These are phyloP conservation scores for Fraxinus excelsior DNA, from an alignment of 257 asterid species.

Conservation along the genomic window DNA sequence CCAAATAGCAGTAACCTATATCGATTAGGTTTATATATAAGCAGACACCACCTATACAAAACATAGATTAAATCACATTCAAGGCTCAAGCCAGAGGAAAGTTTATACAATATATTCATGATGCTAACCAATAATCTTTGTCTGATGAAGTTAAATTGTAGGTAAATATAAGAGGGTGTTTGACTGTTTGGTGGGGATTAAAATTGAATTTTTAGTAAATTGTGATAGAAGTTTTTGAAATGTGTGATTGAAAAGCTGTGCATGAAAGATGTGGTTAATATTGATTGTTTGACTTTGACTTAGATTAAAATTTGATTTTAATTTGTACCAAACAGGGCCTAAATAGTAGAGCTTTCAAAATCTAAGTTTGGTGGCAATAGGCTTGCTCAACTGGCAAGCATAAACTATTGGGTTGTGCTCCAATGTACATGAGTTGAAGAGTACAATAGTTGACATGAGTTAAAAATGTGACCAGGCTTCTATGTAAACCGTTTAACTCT, in stretches of 20 bases:
- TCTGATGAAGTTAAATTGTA: background rate
- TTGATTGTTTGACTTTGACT: too few relatives aligned
- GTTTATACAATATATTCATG: background rate
- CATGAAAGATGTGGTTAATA: too few relatives aligned
- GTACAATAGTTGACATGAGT: background rate
- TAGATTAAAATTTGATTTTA: too few relatives aligned
- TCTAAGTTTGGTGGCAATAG: constrained; percentile 2
- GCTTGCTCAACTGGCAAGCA: background rate
- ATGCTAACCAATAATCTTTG: background rate
- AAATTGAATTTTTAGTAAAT: too few relatives aligned
- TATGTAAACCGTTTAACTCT: background rate
- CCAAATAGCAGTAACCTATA: background rate
- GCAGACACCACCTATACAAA: background rate
- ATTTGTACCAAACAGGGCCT: too few relatives aligned
- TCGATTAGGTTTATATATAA: too few relatives aligned
- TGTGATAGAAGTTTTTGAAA: too few relatives aligned
- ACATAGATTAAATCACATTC: background rate
- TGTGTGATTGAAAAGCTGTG: too few relatives aligned
- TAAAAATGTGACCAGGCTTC: background rate
- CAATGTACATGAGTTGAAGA: background rate
- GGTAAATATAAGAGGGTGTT: background rate
- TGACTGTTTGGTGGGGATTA: too few relatives aligned
- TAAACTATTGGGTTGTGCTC: background rate
- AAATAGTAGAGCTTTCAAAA: background rate
- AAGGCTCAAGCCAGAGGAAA: background rate